Conservation (phyloP, 2,329 filamentous ascomycete species). For the Colletotrichum phormii region DNA sequence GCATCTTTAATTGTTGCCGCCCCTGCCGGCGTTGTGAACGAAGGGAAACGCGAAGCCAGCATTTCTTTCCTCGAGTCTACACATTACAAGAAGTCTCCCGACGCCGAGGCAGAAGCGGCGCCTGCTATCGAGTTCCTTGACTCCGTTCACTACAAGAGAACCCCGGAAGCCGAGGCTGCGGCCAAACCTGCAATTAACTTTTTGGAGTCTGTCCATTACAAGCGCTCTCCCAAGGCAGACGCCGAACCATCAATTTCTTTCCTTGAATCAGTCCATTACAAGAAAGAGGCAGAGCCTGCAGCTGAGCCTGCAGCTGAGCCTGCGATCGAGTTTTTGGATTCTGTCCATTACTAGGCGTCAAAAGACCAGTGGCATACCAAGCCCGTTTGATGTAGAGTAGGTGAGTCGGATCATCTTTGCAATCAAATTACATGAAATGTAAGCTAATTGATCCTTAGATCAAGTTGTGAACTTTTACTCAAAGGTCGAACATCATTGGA, state of each 20-base stretch:
- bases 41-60: neutral
- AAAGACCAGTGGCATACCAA: neutral
- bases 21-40: neutral
- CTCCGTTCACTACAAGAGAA: constrained; percentile 17
- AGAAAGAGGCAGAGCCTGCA: neutral
- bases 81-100: neutral
- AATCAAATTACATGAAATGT: no score
- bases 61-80: neutral
- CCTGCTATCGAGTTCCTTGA: constrained; percentile 4
- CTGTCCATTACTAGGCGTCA: constrained; percentile 3
- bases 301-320: constrained; percentile 2
- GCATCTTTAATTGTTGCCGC: constrained; percentile 6
- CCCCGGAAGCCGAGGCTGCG: constrained; percentile 3
- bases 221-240: constrained; percentile 12
- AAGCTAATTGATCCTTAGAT: no score
- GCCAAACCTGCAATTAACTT: constrained; percentile 7
- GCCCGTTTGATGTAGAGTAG: constrained; percentile 49
- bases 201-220: constrained; percentile 19
- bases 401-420: neutral
- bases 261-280: constrained; percentile 20
- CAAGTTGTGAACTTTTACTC: no score
- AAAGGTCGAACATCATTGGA: no score
- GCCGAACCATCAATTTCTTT: constrained; percentile 17
- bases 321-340: constrained; percentile 15
- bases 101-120: neutral